Evolutionary conservation across 345 rosid species (phyloP).

Genomic region (Populus nigra): DNA sequence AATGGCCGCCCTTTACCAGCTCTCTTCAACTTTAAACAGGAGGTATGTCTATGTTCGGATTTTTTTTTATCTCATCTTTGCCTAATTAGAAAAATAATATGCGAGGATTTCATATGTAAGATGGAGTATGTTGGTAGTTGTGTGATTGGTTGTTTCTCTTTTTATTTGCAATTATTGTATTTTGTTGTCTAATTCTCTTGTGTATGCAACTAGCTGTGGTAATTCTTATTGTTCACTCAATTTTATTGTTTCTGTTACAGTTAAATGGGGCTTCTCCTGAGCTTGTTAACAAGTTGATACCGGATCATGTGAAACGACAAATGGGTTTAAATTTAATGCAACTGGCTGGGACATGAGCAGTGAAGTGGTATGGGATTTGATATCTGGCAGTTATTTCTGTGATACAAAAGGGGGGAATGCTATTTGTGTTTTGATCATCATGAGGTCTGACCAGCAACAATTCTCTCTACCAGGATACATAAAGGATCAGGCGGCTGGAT

Average conservation of each 20-base stretch:
- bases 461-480: slow-evolving; percentile 24
- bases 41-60: slow-evolving; percentile 35
- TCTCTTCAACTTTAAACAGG: slow-evolving; percentile 48
- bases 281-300: slow-evolving; percentile 78
- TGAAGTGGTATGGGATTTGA: slow-evolving; percentile 10
- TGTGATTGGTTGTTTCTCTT: not conserved
- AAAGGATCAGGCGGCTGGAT: slow-evolving; percentile 29
- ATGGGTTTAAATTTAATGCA: slow-evolving; percentile 71
- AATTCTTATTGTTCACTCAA: not conserved
- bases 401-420: slow-evolving; percentile 27
- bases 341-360: slow-evolving; percentile 55
- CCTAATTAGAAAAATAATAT: not conserved
- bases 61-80: not conserved
- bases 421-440: slow-evolving; percentile 28
- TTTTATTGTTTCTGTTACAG: slow-evolving; percentile 30
- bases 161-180: not conserved
- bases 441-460: slow-evolving; percentile 36
- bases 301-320: slow-evolving; percentile 77
- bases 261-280: slow-evolving; percentile 69
- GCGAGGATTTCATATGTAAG: not conserved
- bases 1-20: slow-evolving; percentile 31
- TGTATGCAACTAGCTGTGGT: not conserved
- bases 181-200: not conserved
- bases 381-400: slow-evolving; percentile 23
- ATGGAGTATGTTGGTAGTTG: not conserved